Evolutionary conservation across 331 rosid genomes (phyloP).

Genomic region (Arachis monticola): DNA sequence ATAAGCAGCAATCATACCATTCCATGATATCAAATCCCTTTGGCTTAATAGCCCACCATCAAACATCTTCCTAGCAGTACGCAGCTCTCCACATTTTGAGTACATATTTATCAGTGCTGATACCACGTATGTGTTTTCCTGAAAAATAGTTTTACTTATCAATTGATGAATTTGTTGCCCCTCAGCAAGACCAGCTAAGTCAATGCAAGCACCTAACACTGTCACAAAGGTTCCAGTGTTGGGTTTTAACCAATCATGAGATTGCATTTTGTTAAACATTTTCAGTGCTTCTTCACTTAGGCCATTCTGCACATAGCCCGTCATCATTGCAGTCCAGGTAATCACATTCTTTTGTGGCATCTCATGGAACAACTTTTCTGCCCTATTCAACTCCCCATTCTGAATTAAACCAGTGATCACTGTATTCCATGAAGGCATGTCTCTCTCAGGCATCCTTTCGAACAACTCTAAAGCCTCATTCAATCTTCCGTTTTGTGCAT

Average conservation of each 20-base stretch:
- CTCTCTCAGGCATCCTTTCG: slow-evolving; percentile 54
- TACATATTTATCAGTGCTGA: slow-evolving; percentile 59
- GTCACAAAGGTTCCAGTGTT: slow-evolving; percentile 57
- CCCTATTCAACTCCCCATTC: slow-evolving; percentile 44
- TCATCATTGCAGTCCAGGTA: slow-evolving; percentile 64
- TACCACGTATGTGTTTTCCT: slow-evolving; percentile 41
- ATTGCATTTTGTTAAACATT: slow-evolving; percentile 46
- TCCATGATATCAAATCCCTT: slow-evolving; percentile 61
- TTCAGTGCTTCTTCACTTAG: slow-evolving; percentile 53
- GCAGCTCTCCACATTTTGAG: slow-evolving; percentile 58
- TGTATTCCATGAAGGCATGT: slow-evolving; percentile 59
- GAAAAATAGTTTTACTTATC: slow-evolving; percentile 51
- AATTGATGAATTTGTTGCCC: slow-evolving; percentile 61
- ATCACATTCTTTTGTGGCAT: slow-evolving; percentile 52
- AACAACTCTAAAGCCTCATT: slow-evolving; percentile 52
- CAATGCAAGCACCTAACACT: slow-evolving; percentile 55
- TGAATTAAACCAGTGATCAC: slow-evolving; percentile 53
- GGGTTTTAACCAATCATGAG: slow-evolving; percentile 47
- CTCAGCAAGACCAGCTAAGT: slow-evolving; percentile 51
- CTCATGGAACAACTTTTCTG: slow-evolving; percentile 46
- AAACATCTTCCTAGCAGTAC: slow-evolving; percentile 53
- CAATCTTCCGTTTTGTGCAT: slow-evolving; percentile 50
- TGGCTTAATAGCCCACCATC: slow-evolving; percentile 46
- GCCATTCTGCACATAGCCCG: slow-evolving; percentile 53
- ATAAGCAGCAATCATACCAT: slow-evolving; percentile 60